Conservation (phyloP, 805 yeast species). For the Candida orba region DNA sequence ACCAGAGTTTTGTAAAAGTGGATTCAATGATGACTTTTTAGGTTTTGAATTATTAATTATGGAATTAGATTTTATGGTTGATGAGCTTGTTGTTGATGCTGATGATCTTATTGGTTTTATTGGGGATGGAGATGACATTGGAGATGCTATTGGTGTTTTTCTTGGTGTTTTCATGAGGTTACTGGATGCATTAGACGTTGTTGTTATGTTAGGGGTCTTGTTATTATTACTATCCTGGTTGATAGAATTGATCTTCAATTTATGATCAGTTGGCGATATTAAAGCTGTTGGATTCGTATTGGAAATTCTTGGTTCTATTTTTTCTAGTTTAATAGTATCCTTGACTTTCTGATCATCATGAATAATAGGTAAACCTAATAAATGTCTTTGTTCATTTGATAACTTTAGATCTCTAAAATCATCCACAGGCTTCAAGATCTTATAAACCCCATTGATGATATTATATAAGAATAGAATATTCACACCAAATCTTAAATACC, state of each 20-base stretch:
- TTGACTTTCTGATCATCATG: neutral
- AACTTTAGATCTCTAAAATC: slow-evolving; percentile 28
- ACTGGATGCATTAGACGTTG: neutral
- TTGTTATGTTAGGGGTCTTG: neutral
- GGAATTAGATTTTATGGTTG: neutral
- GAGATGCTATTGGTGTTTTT: slow-evolving; percentile 23
- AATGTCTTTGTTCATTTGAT: slow-evolving; percentile 25
- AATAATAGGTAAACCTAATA: slow-evolving; percentile 26
- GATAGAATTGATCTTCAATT: neutral
- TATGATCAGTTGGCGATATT: slow-evolving; percentile 13
- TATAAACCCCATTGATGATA: slow-evolving; percentile 24
- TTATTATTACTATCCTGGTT: neutral
- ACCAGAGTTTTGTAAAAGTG: neutral
- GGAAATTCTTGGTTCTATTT: slow-evolving; percentile 4
- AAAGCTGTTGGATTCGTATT: slow-evolving; percentile 1
- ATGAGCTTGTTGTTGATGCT: slow-evolving; percentile 11
- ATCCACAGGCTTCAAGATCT: slow-evolving; percentile 24
- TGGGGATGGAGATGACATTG: slow-evolving; percentile 22
- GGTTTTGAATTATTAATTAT: neutral
- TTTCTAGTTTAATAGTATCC: neutral
- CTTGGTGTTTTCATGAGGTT: slow-evolving; percentile 2
- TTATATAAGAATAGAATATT: slow-evolving; percentile 26
- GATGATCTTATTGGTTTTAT: slow-evolving; percentile 17
- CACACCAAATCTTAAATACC: slow-evolving; percentile 8
- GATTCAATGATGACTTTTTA: neutral